Base-by-base conservation (phyloP, 257 asterid genomes). In the Solanum acaule region DNA sequence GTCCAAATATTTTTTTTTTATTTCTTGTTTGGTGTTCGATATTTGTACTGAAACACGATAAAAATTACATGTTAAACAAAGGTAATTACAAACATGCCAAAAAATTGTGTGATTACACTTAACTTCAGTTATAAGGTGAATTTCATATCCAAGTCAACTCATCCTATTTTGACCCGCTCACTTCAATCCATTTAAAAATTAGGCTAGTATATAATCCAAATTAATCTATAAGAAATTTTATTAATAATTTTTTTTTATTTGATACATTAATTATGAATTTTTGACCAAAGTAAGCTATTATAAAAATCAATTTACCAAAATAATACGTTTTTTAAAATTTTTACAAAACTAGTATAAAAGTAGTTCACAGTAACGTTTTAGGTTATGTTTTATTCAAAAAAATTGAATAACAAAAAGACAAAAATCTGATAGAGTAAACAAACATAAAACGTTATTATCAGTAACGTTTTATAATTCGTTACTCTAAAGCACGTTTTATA, bases 41-140 rank as follows among this genome's bases (percentile, higher is more conserved):
- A 52, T 52, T 1, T 52, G 0, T 6, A 52, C 0, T 52, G 61
- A 52, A 52, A 16, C 0, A 0, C 0, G 63, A 52, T 6, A 52
- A 6, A 16, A 0, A 52, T 16, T 52, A 52, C 63, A 52, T 52
- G 23, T 52, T 52, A 16, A 42, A 52, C 23, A 16, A 52, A 52
- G 23, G 23, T 52, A 1, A 52, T 52, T 16, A 52, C 23, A 52
- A 52, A 52, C 63, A 52, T 44, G 18, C 52, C 18, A 44, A 44
- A 44, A 4, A 42, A 42, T 52, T 52, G 9, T 52, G 63, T 52
- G 63, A 52, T 18, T 52, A 52, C 22, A 52, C 65, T 56, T 56
- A 18, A 25, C 27, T 65, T 65, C 18, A 12, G 12, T 65, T 65
- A 65, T 25, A 5, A n/a, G 71, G 6, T n/a, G 3, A 3, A 56